A percentile compares a stretch with the other conserved stretches of the same genome.
Evolutionary conservation across 371 early-diverging fungal genomes (phyloP).

Genomic region (Sporodiniella umbellata): DNA sequence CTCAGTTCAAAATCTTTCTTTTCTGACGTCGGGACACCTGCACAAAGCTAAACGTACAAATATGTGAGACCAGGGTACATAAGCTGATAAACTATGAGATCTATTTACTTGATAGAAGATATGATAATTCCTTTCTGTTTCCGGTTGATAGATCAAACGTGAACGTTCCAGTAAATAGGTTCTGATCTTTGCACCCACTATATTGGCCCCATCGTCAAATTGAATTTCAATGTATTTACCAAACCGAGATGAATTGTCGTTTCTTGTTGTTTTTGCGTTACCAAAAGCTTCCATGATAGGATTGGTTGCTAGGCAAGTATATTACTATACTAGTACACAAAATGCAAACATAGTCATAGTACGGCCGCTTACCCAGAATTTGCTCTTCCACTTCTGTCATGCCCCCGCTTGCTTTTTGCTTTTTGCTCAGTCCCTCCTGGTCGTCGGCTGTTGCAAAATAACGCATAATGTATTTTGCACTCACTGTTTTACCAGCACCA

Average conservation of each 20-base stretch:
- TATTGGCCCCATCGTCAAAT: slow-evolving; percentile 86
- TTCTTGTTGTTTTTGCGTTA: slow-evolving; percentile 99
- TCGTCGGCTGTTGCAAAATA: slow-evolving; percentile 94
- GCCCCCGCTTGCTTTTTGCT: too few relatives aligned
- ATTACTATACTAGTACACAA: too few relatives aligned
- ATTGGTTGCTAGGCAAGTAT: slow-evolving; percentile 93
- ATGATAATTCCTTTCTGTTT: slow-evolving; percentile 97
- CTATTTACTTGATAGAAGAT: slow-evolving; percentile 99
- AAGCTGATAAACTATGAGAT: too few relatives aligned
- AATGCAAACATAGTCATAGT: too few relatives aligned
- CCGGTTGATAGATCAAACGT: slow-evolving; percentile 90
- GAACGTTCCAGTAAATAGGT: slow-evolving; percentile 98
- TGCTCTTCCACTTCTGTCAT: slow-evolving; percentile 72
- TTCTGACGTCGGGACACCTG: slow-evolving; percentile 49
- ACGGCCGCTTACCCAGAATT: too few relatives aligned
- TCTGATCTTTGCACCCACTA: slow-evolving; percentile 97
- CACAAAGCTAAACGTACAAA: too few relatives aligned
- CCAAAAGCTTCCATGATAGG: slow-evolving; percentile 99
- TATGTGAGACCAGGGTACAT: too few relatives aligned
- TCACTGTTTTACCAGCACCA: slow-evolving; percentile 99
- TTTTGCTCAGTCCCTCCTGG: too few relatives aligned
- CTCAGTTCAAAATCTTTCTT: too few relatives aligned
- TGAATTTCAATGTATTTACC: slow-evolving; percentile 99
- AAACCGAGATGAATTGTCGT: slow-evolving; percentile 99
- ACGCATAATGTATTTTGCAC: slow-evolving; percentile 99